Evolutionary conservation across 495 filamentous ascomycete species (phyloP).

Genomic region (Neurospora tetraspora): DNA sequence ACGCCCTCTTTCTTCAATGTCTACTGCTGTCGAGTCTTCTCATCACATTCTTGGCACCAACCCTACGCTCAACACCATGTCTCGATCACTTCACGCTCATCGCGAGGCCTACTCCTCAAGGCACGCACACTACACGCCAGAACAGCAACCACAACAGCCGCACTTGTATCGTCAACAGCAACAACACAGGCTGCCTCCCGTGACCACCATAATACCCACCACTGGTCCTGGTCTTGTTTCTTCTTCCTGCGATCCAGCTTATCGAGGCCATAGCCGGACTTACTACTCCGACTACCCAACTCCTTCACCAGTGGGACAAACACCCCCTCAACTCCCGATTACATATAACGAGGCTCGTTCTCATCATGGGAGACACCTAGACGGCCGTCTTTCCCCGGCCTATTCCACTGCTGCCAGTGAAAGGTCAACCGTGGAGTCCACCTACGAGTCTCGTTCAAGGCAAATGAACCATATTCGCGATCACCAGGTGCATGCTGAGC

Average conservation of each 20-base stretch:
- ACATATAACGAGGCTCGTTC: constrained; percentile 24
- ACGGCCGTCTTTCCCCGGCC: constrained; percentile 25
- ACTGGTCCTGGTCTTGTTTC: constrained; percentile 12
- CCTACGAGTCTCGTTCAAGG: constrained; percentile 19
- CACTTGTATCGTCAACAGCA: constrained; percentile 3
- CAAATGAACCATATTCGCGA: constrained; percentile 12
- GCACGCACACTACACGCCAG: constrained; percentile 30
- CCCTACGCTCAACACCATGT: constrained; percentile 38
- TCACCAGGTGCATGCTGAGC: constrained; percentile 13
- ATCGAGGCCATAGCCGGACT: constrained; percentile 7
- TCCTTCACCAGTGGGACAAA: constrained; percentile 27
- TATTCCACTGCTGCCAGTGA: constrained; percentile 27
- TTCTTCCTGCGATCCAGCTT: constrained; percentile 20
- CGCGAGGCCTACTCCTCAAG: constrained; percentile 31
- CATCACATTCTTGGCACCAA: constrained; percentile 31
- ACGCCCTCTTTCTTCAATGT: constrained; percentile 20
- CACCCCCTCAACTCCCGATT: constrained; percentile 25
- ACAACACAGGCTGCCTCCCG: constrained; percentile 18
- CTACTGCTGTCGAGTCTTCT: constrained; percentile 30
- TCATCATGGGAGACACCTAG: constrained; percentile 21
- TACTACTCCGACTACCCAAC: constrained; percentile 27
- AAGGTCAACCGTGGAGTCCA: constrained; percentile 24
- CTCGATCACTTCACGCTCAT: constrained; percentile 32
- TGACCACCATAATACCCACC: constrained; percentile 21
- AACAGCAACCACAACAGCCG: constrained; percentile 19